Conservation (phyloP, 1,139 yeast species). For the Geotrichum fermentans region DNA sequence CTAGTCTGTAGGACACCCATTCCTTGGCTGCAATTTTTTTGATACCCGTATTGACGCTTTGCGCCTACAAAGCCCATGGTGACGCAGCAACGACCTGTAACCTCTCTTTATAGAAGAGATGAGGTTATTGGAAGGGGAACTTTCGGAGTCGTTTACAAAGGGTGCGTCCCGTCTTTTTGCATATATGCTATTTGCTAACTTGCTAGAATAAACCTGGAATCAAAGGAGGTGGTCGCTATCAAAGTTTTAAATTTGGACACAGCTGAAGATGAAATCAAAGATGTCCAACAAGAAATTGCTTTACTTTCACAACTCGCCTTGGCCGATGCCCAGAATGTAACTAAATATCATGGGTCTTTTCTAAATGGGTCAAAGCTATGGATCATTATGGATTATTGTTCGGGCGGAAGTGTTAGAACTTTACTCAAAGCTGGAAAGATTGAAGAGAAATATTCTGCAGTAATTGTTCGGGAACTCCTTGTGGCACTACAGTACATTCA, state of each 20-base stretch:
- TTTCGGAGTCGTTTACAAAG: constrained; percentile 94
- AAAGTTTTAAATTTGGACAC: constrained; percentile 90
- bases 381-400: constrained; percentile 97
- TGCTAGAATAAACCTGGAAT: constrained; percentile 44
- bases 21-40: background rate
- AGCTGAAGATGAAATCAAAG: constrained; percentile 88
- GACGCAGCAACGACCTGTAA: constrained; percentile 25
- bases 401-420: constrained; percentile 92
- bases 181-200: background rate
- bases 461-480: constrained; percentile 74
- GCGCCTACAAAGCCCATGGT: constrained; percentile 15
- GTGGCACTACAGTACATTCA: constrained; percentile 79
- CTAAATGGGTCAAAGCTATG: constrained; percentile 83
- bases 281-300: constrained; percentile 90
- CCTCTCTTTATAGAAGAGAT: constrained; percentile 58
- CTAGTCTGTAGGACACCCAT: background rate
- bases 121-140: constrained; percentile 95
- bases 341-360: constrained; percentile 87
- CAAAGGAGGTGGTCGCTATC: constrained; percentile 81
- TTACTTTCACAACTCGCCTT: constrained; percentile 76
- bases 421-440: constrained; percentile 80
- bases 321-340: constrained; percentile 70
- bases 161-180: constrained; percentile 35
- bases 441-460: constrained; percentile 78
- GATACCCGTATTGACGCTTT: background rate